Conservation (phyloP, 345 rosid species). For the Corymbia maculata region DNA sequence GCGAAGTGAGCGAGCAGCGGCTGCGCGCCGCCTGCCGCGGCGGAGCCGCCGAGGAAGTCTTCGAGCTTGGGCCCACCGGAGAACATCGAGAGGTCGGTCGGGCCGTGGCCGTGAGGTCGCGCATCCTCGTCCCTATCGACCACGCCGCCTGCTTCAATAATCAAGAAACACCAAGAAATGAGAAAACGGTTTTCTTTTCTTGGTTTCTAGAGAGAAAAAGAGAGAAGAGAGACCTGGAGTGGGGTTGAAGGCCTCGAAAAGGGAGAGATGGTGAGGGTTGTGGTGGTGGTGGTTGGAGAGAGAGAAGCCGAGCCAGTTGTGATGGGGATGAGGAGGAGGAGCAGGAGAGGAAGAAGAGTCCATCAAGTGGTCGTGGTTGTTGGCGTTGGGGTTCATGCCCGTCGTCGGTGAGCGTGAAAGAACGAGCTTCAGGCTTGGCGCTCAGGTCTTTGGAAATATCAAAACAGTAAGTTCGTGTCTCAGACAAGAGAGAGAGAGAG, state of each 20-base stretch:
- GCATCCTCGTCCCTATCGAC: not conserved
- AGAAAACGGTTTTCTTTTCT: not conserved
- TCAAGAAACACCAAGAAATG: not conserved
- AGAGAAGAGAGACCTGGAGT: not conserved
- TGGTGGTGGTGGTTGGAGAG: conserved; percentile 30
- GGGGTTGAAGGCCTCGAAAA: conserved; percentile 38
- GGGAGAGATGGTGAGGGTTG: conserved; percentile 24
- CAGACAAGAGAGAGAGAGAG: not conserved
- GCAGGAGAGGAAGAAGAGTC: conserved; percentile 28
- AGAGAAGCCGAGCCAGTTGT: conserved; percentile 38
- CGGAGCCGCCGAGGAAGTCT: conserved; percentile 57
- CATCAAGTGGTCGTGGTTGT: conserved; percentile 4
- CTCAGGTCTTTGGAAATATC: conserved; percentile 29
- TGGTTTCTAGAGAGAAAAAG: not conserved
- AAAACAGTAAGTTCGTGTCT: not conserved
- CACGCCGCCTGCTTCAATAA: not conserved
- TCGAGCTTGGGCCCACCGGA: conserved; percentile 58
- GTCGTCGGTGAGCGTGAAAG: conserved; percentile 2
- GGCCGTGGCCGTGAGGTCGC: not conserved
- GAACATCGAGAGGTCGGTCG: conserved; percentile 35
- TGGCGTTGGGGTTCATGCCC: conserved; percentile 11
- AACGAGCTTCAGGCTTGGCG: not conserved
- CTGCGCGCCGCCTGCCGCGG: conserved; percentile 4
- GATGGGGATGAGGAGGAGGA: not conserved
- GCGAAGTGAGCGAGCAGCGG: conserved; percentile 3